Conservation (phyloP, 306 rosid species). For the Quercus gilva region DNA sequence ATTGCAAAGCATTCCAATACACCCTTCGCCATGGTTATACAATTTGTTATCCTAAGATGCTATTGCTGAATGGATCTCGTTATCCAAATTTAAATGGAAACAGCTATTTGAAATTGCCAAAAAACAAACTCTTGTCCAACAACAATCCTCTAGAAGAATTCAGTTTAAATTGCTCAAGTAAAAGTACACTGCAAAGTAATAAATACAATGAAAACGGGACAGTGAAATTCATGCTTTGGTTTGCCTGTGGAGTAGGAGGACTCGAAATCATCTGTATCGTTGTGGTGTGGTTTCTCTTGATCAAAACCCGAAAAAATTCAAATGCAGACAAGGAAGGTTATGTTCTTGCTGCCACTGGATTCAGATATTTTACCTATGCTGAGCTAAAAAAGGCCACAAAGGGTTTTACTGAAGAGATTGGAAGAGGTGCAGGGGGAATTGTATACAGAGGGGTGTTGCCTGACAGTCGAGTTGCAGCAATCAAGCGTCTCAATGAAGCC, state of each 20-base stretch:
- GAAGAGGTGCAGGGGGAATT: slow-evolving; percentile 58
- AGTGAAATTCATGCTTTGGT: background rate
- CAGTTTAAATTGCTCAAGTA: too few relatives aligned
- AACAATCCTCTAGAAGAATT: background rate
- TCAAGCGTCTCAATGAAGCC: too few relatives aligned
- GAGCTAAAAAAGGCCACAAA: slow-evolving; percentile 48
- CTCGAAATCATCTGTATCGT: too few relatives aligned
- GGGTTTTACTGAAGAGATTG: slow-evolving; percentile 51
- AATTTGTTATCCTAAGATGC: too few relatives aligned
- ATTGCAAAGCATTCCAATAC: too few relatives aligned
- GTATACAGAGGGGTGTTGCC: slow-evolving; percentile 46
- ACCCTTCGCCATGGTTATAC: background rate
- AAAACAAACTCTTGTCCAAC: background rate
- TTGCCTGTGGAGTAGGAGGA: slow-evolving; percentile 2
- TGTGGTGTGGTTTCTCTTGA: too few relatives aligned
- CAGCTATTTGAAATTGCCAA: slow-evolving; percentile 11
- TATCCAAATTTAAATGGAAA: background rate
- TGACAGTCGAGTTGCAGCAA: too few relatives aligned
- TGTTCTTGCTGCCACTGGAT: slow-evolving; percentile 44
- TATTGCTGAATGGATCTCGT: background rate
- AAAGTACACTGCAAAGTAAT: too few relatives aligned
- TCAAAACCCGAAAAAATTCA: too few relatives aligned
- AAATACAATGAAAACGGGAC: too few relatives aligned
- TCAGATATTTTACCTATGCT: slow-evolving; percentile 39
- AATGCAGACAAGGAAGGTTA: background rate